Percentiles rank a stretch among this genome's conserved stretches.
Conservation (phyloP, 2,329 filamentous ascomycete genomes). For the Knoxdaviesia capensis region DNA sequence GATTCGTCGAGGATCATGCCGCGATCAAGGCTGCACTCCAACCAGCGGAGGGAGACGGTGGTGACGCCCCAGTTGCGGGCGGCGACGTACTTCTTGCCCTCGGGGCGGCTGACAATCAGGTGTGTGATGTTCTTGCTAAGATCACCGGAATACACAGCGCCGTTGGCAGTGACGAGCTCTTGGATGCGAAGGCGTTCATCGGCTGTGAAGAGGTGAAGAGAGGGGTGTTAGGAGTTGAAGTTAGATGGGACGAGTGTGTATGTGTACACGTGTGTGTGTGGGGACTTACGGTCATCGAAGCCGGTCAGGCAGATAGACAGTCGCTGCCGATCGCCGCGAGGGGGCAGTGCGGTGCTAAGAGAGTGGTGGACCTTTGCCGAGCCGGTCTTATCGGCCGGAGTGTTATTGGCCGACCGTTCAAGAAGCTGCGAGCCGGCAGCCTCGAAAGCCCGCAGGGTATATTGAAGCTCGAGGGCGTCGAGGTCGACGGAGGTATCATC, state of each 20-base stretch:
- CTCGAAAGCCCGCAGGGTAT: slow-evolving; percentile 44
- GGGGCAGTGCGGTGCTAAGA: too few relatives aligned
- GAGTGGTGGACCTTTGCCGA: too few relatives aligned
- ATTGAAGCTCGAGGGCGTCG: slow-evolving; percentile 41
- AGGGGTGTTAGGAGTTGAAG: neutral
- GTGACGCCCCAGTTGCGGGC: slow-evolving; percentile 68
- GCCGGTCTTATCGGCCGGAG: too few relatives aligned
- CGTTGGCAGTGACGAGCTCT: slow-evolving; percentile 44
- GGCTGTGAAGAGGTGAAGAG: slow-evolving; percentile 18
- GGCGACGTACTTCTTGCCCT: slow-evolving; percentile 78
- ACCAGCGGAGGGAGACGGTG: slow-evolving; percentile 68
- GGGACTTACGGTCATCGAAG: slow-evolving; percentile 26
- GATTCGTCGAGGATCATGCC: slow-evolving; percentile 81
- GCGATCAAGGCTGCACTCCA: slow-evolving; percentile 60
- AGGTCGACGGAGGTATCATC: slow-evolving; percentile 65
- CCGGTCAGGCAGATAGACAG: slow-evolving; percentile 35
- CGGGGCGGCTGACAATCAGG: slow-evolving; percentile 57
- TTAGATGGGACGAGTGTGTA: neutral
- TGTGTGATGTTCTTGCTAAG: slow-evolving; percentile 75
- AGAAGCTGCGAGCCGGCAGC: slow-evolving; percentile 16
- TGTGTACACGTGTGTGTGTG: neutral
- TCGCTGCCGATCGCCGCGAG: slow-evolving; percentile 14
- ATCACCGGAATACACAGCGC: slow-evolving; percentile 73
- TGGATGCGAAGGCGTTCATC: slow-evolving; percentile 51
- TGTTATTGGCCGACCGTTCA: neutral